Evolutionary conservation across 192 early-diverging fungal species (phyloP).

Genomic region (Coemansia sp.): DNA sequence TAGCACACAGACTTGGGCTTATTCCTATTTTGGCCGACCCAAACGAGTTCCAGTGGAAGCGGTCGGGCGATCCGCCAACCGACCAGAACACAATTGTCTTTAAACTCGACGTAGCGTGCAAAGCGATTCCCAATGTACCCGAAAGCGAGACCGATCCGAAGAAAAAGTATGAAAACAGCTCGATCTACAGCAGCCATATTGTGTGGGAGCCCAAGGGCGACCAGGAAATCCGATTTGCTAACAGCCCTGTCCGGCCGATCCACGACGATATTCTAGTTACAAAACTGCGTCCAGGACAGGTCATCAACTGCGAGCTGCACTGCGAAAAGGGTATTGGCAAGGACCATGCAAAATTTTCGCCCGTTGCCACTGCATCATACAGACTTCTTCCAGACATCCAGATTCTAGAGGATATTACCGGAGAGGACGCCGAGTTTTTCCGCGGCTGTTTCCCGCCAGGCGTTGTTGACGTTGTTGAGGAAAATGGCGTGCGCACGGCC

Average conservation of each 20-base stretch:
- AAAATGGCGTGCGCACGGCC: constrained; percentile 70
- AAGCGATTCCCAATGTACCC: constrained; percentile 59
- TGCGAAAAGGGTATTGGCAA: constrained; percentile 90
- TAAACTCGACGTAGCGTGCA: constrained; percentile 73
- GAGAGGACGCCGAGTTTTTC: constrained; percentile 80
- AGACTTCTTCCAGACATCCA: constrained; percentile 90
- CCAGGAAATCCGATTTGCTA: constrained; percentile 69
- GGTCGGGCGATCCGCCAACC: constrained; percentile 72
- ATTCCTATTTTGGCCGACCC: constrained; percentile 91
- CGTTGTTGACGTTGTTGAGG: constrained; percentile 74
- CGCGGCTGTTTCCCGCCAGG: constrained; percentile 83
- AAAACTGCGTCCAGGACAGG: constrained; percentile 90
- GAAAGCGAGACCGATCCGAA: constrained; percentile 68
- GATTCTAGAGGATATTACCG: constrained; percentile 79
- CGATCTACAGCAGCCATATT: constrained; percentile 73
- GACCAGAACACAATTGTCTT: constrained; percentile 95
- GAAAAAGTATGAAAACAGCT: constrained; percentile 70
- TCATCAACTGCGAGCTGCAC: constrained; percentile 80
- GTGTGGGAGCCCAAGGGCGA: constrained; percentile 91
- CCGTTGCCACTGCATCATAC: constrained; percentile 94
- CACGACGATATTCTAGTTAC: constrained; percentile 88
- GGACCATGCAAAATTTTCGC: constrained; percentile 97
- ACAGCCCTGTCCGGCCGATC: constrained; percentile 74
- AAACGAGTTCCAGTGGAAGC: constrained; percentile 72
- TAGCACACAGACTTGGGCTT: constrained; percentile 89